Percentiles rank a stretch among this genome's conserved stretches.
phyloP scores from a whole-genome alignment of 164 flowering plant genomes.

The Paratinospora sagittata region DNA sequence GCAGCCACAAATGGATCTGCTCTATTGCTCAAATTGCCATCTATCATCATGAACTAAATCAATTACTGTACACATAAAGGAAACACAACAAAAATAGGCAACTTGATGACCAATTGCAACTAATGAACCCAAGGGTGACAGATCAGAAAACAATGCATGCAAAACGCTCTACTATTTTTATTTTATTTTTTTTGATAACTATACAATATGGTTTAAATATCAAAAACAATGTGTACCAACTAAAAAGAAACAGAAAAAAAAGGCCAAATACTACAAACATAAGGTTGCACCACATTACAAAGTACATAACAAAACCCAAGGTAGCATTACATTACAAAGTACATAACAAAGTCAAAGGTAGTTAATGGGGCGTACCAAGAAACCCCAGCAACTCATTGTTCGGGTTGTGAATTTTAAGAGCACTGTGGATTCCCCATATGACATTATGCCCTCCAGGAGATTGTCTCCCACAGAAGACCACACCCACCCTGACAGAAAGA shows the following conservation, averaged over 20 bases:
- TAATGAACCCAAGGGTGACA: not conserved
- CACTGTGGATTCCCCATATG: constrained; percentile 81
- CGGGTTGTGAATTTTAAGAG: constrained; percentile 75
- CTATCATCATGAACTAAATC: not conserved
- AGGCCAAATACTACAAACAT: not conserved
- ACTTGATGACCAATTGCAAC: not conserved
- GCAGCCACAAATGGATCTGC: not conserved
- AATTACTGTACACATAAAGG: not conserved
- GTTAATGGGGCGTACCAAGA: constrained; percentile 51
- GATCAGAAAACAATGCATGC: not conserved
- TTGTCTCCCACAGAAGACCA: constrained; percentile 94
- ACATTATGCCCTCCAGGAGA: constrained; percentile 99
- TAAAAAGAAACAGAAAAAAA: not conserved
- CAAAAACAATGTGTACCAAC: no score
- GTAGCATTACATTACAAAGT: no score
- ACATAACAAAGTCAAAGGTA: not conserved
- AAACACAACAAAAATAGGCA: not conserved
- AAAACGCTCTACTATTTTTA: not conserved
- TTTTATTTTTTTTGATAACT: not conserved
- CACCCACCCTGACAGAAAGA: constrained; percentile 69
- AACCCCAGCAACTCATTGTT: constrained; percentile 76
- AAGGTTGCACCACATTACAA: not conserved
- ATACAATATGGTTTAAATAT: no score
- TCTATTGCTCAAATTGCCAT: not conserved
- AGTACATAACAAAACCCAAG: no score